Evolutionary conservation across 192 early-diverging fungal species (phyloP).

Genomic region (Gigaspora rosea): DNA sequence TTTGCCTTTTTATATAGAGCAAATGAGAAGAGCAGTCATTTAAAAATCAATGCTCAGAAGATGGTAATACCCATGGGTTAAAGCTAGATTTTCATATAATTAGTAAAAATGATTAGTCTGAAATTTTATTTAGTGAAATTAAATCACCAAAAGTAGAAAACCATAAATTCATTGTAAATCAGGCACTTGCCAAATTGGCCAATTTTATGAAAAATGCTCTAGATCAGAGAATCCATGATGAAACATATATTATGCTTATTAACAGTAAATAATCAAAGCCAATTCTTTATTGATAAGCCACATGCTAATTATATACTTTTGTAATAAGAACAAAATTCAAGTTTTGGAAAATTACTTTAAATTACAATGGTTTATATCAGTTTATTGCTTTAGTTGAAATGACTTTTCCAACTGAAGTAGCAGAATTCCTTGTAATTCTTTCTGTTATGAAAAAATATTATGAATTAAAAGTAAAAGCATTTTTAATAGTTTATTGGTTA

Average conservation of each 20-base stretch:
- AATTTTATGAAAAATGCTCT: conserved; percentile 6
- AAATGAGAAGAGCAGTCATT: conserved; percentile 18
- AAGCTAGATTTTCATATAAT: conserved; percentile 21
- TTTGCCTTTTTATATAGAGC: conserved; percentile 22
- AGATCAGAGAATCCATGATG: conserved; percentile 4
- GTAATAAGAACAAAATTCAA: conserved; percentile 10
- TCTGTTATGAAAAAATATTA: conserved; percentile 17
- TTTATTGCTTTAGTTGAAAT: conserved; percentile 15
- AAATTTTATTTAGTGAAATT: conserved; percentile 28
- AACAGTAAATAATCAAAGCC: conserved; percentile 9
- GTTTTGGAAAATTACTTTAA: conserved; percentile 17
- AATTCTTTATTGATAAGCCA: conserved; percentile 8
- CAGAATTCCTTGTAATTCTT: conserved; percentile 18
- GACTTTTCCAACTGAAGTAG: conserved; percentile 3
- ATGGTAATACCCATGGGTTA: conserved; percentile 7
- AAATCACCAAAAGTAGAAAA: conserved; percentile 15
- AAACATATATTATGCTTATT: conserved; percentile 14
- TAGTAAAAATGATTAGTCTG: background rate
- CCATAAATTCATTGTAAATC: background rate
- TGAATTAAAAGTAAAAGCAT: background rate
- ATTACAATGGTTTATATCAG: conserved; percentile 18
- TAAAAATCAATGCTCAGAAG: conserved; percentile 8
- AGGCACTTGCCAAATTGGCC: background rate
- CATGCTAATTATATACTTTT: conserved; percentile 16
- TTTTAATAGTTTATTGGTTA: background rate